phyloP scores from a whole-genome alignment of 148 eudicot species.

The Salicornia ramosissima region DNA sequence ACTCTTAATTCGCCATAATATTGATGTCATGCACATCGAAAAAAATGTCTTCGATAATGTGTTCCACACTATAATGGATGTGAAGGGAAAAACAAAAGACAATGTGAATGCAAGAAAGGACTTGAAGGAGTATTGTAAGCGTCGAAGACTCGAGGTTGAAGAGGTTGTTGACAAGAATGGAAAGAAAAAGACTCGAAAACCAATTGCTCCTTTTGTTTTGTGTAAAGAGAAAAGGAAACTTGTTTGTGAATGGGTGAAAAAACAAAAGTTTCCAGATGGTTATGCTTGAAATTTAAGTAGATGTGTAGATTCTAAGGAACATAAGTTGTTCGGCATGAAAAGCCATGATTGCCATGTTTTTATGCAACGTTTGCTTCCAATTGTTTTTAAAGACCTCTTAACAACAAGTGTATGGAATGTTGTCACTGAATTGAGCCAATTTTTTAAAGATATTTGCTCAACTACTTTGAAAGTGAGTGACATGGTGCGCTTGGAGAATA shows the following conservation, averaged over 20 bases:
- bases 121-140: not conserved
- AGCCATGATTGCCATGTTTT: conserved; percentile 19
- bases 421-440: too few relatives aligned
- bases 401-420: not conserved
- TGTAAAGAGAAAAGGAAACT: conserved; percentile 9
- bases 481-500: not conserved
- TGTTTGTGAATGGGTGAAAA: too few relatives aligned
- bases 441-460: not conserved
- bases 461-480: not conserved
- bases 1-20: conserved; percentile 11
- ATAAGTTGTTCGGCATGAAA: conserved; percentile 7
- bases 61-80: too few relatives aligned
- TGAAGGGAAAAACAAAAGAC: too few relatives aligned
- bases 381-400: conserved; percentile 8
- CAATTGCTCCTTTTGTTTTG: conserved; percentile 5
- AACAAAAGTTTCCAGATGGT: not conserved
- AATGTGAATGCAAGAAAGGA: too few relatives aligned
- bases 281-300: conserved; percentile 8
- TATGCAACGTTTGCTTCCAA: conserved; percentile 9
- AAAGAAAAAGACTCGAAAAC: not conserved
- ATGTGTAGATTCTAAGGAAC: conserved; percentile 3
- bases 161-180: not conserved
- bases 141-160: not conserved
- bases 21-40: too few relatives aligned
- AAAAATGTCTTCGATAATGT: too few relatives aligned